Evolutionary conservation across 164 flowering plant genomes (phyloP).

Genomic region (Dillenia turbinata): DNA sequence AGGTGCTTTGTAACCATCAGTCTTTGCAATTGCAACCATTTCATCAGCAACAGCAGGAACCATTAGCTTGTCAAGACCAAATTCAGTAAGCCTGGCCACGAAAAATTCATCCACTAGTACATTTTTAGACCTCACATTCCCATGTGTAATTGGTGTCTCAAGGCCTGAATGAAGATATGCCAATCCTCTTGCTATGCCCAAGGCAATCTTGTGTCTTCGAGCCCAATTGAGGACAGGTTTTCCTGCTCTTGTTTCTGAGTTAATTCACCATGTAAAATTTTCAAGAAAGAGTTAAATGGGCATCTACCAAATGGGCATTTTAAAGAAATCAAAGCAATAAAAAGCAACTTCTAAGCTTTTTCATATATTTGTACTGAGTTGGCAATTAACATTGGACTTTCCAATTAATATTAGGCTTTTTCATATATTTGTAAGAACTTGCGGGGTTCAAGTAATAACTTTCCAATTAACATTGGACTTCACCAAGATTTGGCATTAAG

Average conservation of each 20-base stretch:
- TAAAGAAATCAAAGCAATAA: not conserved
- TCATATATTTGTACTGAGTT: too few relatives aligned
- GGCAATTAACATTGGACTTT: too few relatives aligned
- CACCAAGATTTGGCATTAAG: too few relatives aligned
- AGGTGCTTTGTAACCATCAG: constrained; percentile 94
- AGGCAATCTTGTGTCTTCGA: constrained; percentile 84
- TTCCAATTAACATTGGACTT: too few relatives aligned
- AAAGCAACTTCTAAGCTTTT: too few relatives aligned
- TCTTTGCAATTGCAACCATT: constrained; percentile 68
- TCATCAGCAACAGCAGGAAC: constrained; percentile 83
- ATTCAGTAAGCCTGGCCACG: constrained; percentile 77
- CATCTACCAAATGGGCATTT: not conserved
- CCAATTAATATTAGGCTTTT: too few relatives aligned
- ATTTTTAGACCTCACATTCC: constrained; percentile 79
- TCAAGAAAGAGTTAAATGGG: constrained; percentile 1
- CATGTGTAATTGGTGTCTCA: constrained; percentile 85
- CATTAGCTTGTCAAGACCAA: constrained; percentile 87
- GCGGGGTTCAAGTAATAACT: too few relatives aligned
- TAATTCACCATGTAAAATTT: constrained; percentile 1
- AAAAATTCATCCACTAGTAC: constrained; percentile 87
- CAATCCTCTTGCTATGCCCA: constrained; percentile 82
- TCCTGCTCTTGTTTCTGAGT: constrained; percentile 74
- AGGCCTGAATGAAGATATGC: constrained; percentile 77
- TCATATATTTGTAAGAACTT: too few relatives aligned
- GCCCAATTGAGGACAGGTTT: constrained; percentile 90